Conservation (phyloP, 192 early-diverging fungal genomes). For the Gorgonomyces haynaldii region DNA sequence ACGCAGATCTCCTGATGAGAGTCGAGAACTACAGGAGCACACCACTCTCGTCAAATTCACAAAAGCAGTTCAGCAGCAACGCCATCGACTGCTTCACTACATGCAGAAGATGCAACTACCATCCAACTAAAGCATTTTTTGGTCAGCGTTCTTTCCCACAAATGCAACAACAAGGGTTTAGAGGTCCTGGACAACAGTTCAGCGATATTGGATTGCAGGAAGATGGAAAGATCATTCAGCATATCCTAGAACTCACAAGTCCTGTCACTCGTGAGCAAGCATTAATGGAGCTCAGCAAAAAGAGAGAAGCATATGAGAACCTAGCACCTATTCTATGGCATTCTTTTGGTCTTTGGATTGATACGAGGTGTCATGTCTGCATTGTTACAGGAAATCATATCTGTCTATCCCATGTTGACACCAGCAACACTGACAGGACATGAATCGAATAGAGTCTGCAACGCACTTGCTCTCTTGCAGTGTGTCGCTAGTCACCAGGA, state of each 20-base stretch:
- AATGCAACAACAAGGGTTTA: neutral
- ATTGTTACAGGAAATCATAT: conserved; percentile 88
- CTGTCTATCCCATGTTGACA: conserved; percentile 83
- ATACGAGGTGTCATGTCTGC: conserved; percentile 80
- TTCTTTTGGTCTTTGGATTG: conserved; percentile 60
- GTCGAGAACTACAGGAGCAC: no score
- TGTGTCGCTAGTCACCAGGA: conserved; percentile 91
- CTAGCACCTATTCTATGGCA: conserved; percentile 96
- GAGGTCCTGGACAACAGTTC: neutral
- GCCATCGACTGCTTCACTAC: no score
- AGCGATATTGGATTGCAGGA: conserved; percentile 12
- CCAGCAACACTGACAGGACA: conserved; percentile 78
- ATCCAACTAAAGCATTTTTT: neutral
- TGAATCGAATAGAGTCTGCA: conserved; percentile 90
- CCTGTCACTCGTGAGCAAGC: conserved; percentile 69
- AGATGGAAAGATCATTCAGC: conserved; percentile 78
- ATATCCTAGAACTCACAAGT: conserved; percentile 78
- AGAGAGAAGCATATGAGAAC: conserved; percentile 89
- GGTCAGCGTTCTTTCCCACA: neutral
- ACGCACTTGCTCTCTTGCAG: conserved; percentile 88
- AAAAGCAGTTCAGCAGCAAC: no score
- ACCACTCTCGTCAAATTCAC: no score
- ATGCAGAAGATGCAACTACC: no score
- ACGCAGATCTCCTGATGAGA: no score
- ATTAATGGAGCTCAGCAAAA: conserved; percentile 83